Evolutionary conservation across 2,329 filamentous ascomycete species (phyloP).

Genomic region (Venturia oleaginea): DNA sequence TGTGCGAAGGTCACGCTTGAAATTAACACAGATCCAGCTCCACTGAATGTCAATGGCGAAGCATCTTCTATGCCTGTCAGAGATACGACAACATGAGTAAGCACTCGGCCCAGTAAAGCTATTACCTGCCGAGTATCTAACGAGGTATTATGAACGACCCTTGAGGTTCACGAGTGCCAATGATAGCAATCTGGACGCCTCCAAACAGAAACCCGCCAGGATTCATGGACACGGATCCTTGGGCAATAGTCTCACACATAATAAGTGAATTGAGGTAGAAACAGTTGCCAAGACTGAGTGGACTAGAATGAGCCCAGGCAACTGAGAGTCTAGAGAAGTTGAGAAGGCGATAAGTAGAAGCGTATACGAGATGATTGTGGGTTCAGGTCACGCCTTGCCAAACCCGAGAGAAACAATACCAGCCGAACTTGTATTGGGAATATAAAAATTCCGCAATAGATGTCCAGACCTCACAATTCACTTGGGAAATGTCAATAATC

Average conservation of each 20-base stretch:
- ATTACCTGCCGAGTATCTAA: not conserved
- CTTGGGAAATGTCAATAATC: not conserved
- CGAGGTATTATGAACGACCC: not conserved
- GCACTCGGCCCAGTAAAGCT: not conserved
- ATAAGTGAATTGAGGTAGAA: not conserved
- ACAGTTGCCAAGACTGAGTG: not conserved
- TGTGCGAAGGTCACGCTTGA: constrained; percentile 39
- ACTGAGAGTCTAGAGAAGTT: not conserved
- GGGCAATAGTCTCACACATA: not conserved
- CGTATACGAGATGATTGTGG: not conserved
- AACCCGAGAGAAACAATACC: not conserved
- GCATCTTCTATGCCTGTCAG: constrained; percentile 15
- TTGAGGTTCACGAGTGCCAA: not conserved
- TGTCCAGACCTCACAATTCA: not conserved
- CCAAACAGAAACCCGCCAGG: not conserved
- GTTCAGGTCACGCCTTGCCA: not conserved
- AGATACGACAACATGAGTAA: constrained; percentile 12
- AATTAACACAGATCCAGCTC: constrained; percentile 38
- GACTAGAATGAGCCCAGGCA: not conserved
- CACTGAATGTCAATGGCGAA: constrained; percentile 25
- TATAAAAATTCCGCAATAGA: not conserved
- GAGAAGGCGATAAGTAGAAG: not conserved
- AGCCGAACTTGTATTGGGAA: not conserved
- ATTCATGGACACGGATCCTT: not conserved
- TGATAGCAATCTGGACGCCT: not conserved